Evolutionary conservation across 2,329 filamentous ascomycete species (phyloP).

Genomic region (Rhinocladiella similis): DNA sequence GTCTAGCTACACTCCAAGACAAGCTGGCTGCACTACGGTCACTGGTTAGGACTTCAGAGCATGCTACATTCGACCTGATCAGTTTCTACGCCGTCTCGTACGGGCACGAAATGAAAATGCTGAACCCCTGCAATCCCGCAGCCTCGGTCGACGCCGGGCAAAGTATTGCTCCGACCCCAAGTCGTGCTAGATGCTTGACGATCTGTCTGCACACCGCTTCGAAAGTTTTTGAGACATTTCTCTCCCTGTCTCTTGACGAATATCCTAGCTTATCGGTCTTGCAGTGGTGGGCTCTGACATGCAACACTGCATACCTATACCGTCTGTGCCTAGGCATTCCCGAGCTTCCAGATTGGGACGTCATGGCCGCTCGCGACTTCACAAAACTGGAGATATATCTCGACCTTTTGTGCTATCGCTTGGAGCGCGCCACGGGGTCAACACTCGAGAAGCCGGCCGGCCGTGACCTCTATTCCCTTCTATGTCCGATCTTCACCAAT

Average conservation of each 20-base stretch:
- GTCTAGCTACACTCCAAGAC: neutral
- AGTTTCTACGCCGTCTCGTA: neutral
- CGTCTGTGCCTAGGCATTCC: constrained; percentile 5
- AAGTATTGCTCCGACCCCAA: neutral
- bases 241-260: constrained; percentile 1
- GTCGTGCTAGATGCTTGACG: neutral
- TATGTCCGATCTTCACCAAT: constrained; percentile 8
- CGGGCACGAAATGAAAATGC: constrained; percentile 6
- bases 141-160: neutral
- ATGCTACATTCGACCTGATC: neutral
- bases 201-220: constrained; percentile 1
- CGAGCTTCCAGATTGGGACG: neutral
- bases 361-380: neutral
- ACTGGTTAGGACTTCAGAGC: neutral
- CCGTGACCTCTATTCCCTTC: neutral
- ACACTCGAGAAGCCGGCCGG: neutral
- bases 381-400: constrained; percentile 8
- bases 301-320: constrained; percentile 8
- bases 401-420: constrained; percentile 9
- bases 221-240: constrained; percentile 5
- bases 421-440: constrained; percentile 3
- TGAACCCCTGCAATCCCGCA: constrained; percentile 3
- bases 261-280: constrained; percentile 2
- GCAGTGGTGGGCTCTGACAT: neutral
- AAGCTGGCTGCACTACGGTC: neutral